Conservation (phyloP, 2,329 filamentous ascomycete species). For the Fusarium goolgardi region DNA sequence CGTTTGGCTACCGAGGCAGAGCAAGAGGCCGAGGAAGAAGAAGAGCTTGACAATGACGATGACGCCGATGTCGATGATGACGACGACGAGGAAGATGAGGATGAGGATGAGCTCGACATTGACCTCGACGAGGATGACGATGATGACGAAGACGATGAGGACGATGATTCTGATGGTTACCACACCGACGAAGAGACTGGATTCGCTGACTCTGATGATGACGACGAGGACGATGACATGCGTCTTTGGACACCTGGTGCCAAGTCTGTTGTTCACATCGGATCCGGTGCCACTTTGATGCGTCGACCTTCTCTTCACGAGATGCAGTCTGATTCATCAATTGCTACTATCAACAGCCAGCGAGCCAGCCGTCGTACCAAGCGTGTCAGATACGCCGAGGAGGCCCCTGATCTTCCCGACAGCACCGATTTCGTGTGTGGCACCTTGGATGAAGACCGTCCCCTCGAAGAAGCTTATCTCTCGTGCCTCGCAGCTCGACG, state of each 20-base stretch:
- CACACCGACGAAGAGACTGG: slow-evolving; percentile 78
- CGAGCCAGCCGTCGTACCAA: slow-evolving; percentile 49
- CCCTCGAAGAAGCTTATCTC: slow-evolving; percentile 92
- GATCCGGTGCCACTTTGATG: slow-evolving; percentile 51
- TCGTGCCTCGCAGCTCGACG: slow-evolving; percentile 85
- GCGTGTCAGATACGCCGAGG: slow-evolving; percentile 50
- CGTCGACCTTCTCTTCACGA: slow-evolving; percentile 57
- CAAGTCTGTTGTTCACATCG: slow-evolving; percentile 51
- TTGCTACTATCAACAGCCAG: slow-evolving; percentile 60
- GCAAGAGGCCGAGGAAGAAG: slow-evolving; percentile 83
- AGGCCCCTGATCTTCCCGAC: slow-evolving; percentile 87
- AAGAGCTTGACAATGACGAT: slow-evolving; percentile 76
- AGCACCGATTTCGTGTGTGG: slow-evolving; percentile 99
- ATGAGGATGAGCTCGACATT: slow-evolving; percentile 55
- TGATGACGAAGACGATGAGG: slow-evolving; percentile 64
- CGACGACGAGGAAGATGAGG: slow-evolving; percentile 60
- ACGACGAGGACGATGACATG: slow-evolving; percentile 73
- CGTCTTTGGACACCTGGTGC: slow-evolving; percentile 66
- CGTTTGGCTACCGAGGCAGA: slow-evolving; percentile 89
- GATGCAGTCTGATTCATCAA: slow-evolving; percentile 71
- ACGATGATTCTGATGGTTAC: slow-evolving; percentile 74
- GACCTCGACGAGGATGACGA: slow-evolving; percentile 62
- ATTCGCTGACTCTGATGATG: slow-evolving; percentile 76
- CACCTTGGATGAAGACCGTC: slow-evolving; percentile 93
- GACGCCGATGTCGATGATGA: slow-evolving; percentile 87